phyloP scores from a whole-genome alignment of 2,329 filamentous ascomycete genomes.

The Chrysoporthe puriensis region DNA sequence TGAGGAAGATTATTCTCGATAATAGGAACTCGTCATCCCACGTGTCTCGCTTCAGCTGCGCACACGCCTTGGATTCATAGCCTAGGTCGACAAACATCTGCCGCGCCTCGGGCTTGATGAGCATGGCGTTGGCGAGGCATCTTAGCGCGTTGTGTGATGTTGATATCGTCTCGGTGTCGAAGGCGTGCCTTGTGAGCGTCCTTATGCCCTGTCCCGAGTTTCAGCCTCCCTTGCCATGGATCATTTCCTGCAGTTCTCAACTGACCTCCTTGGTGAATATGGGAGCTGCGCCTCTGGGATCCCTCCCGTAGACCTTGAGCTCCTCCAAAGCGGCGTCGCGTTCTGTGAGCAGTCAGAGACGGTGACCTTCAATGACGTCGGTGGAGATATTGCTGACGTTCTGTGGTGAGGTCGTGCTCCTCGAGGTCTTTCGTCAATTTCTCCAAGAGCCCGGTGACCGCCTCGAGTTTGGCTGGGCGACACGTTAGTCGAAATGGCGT shows the following conservation, averaged over 20 bases:
- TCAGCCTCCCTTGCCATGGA: slow-evolving; percentile 6
- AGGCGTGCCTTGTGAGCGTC: slow-evolving; percentile 72
- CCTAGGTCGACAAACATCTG: slow-evolving; percentile 75
- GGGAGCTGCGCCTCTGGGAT: slow-evolving; percentile 71
- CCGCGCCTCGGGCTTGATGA: slow-evolving; percentile 69
- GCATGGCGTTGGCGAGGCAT: slow-evolving; percentile 82
- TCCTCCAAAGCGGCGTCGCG: slow-evolving; percentile 65
- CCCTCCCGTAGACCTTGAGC: slow-evolving; percentile 79
- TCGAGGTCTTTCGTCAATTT: slow-evolving; percentile 66
- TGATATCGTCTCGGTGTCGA: slow-evolving; percentile 64
- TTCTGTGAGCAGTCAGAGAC: slow-evolving; percentile 50
- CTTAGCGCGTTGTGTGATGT: slow-evolving; percentile 77
- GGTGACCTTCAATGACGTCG: slow-evolving; percentile 11
- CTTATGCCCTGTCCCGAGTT: slow-evolving; percentile 66
- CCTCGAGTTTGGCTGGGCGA: slow-evolving; percentile 64
- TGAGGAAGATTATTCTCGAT: slow-evolving; percentile 78
- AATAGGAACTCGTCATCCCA: slow-evolving; percentile 85
- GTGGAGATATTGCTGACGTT: slow-evolving; percentile 53
- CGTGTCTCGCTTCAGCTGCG: slow-evolving; percentile 71
- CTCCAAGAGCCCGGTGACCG: slow-evolving; percentile 67
- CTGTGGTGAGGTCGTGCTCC: slow-evolving; percentile 58
- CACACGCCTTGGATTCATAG: slow-evolving; percentile 68
- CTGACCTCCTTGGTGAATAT: slow-evolving; percentile 81
- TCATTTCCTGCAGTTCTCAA: background rate
- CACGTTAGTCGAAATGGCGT: slow-evolving; percentile 11